Evolutionary conservation across 2,329 filamentous ascomycete genomes (phyloP).

Genomic region (Biscogniauxia mediterranea): DNA sequence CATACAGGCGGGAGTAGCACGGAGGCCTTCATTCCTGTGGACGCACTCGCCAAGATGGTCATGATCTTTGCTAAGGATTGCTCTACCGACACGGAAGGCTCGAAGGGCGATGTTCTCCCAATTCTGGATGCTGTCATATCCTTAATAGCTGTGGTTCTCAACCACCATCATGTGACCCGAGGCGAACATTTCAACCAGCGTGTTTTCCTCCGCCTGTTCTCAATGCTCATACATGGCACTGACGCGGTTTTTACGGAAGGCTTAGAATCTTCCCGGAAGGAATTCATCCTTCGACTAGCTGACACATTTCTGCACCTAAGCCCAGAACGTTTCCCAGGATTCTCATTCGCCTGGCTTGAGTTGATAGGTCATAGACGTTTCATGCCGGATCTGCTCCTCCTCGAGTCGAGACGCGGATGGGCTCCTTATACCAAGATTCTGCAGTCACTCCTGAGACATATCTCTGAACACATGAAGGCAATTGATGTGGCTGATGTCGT

Average conservation of each 20-base stretch:
- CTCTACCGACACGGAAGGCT: slow-evolving; percentile 56
- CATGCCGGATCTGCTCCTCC: slow-evolving; percentile 71
- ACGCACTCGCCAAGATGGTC: slow-evolving; percentile 81
- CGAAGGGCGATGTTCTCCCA: slow-evolving; percentile 61
- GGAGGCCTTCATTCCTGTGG: slow-evolving; percentile 62
- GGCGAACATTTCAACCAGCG: slow-evolving; percentile 82
- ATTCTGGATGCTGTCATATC: slow-evolving; percentile 78
- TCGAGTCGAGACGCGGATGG: slow-evolving; percentile 72
- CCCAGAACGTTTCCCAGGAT: slow-evolving; percentile 75
- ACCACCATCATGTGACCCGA: slow-evolving; percentile 78
- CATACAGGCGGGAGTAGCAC: slow-evolving; percentile 58
- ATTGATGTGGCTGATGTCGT: slow-evolving; percentile 65
- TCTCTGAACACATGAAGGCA: slow-evolving; percentile 77
- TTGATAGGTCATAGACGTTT: slow-evolving; percentile 84
- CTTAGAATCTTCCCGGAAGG: slow-evolving; percentile 59
- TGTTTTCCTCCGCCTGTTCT: slow-evolving; percentile 88
- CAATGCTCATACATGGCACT: slow-evolving; percentile 76
- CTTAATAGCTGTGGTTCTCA: slow-evolving; percentile 76
- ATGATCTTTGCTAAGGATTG: slow-evolving; percentile 73
- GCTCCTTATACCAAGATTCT: slow-evolving; percentile 70
- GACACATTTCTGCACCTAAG: slow-evolving; percentile 70
- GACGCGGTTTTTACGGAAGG: slow-evolving; percentile 57
- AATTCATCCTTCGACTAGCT: slow-evolving; percentile 71
- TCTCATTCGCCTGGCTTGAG: slow-evolving; percentile 80
- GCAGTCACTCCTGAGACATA: slow-evolving; percentile 67